phyloP scores from a whole-genome alignment of 768 basidiomycete species.

The Mycena latifolia region DNA sequence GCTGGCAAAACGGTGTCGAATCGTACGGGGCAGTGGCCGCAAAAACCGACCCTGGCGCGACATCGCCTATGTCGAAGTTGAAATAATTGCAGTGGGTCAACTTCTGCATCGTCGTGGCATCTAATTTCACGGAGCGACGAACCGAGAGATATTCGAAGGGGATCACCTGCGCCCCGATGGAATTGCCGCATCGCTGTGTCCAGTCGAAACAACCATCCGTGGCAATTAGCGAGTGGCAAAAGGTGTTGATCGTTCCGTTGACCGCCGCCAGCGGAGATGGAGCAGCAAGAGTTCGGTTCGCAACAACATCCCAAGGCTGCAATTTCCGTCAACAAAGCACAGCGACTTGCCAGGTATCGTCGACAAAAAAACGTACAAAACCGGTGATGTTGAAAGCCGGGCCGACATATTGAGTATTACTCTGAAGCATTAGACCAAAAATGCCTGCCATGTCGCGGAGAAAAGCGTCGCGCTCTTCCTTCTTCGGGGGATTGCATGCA shows the following conservation, averaged over 20 bases:
- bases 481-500: constrained; percentile 4
- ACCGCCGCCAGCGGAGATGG: constrained; percentile 9
- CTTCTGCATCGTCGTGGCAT: background rate
- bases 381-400: too few species aligned
- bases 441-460: constrained; percentile 5
- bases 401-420: too few species aligned
- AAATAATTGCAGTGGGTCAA: background rate
- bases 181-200: constrained; percentile 1
- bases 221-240: background rate
- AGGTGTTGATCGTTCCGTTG: constrained; percentile 15
- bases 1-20: constrained; percentile 6
- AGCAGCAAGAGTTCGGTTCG: constrained; percentile 8
- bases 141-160: too few species aligned
- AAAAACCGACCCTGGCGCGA: constrained; percentile 2
- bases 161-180: background rate
- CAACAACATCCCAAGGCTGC: constrained; percentile 11
- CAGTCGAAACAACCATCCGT: constrained; percentile 12
- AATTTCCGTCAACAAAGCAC: background rate
- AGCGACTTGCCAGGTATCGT: background rate
- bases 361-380: background rate
- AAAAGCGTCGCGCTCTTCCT: constrained; percentile 6
- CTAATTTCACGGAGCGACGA: background rate
- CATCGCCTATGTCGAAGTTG: constrained; percentile 14
- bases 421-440: background rate
- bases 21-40: constrained; percentile 9